phyloP scores from a whole-genome alignment of 768 basidiomycete species.

The Hygrophoropsis aurantiaca region DNA sequence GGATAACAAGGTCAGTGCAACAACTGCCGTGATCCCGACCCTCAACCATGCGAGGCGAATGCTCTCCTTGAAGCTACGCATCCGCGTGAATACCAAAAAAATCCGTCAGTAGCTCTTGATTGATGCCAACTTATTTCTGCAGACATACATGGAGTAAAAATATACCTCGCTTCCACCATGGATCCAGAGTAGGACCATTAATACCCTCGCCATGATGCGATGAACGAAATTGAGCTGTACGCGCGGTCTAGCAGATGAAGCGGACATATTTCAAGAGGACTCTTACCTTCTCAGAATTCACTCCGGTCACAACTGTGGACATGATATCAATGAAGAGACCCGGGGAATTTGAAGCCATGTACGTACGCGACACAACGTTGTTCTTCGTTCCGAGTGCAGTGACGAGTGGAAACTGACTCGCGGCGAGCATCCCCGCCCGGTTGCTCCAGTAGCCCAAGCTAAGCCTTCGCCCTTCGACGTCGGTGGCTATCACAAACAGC shows the following conservation, averaged over 20 bases:
- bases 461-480: not conserved
- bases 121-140: not conserved
- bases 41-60: conserved; percentile 21
- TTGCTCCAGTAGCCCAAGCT: conserved; percentile 24
- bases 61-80: not conserved
- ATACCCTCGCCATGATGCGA: conserved; percentile 47
- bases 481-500: conserved; percentile 3
- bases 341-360: not conserved
- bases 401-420: conserved; percentile 41
- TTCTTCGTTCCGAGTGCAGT: conserved; percentile 50
- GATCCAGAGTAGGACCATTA: conserved; percentile 47
- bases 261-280: not conserved
- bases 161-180: conserved; percentile 36
- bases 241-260: not conserved
- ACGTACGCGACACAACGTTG: conserved; percentile 41
- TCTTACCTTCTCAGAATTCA: conserved; percentile 26
- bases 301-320: conserved; percentile 23
- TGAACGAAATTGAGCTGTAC: conserved; percentile 42
- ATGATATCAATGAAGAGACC: not conserved
- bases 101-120: too few species aligned
- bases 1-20: conserved; percentile 41
- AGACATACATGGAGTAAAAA: conserved; percentile 2
- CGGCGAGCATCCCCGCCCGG: conserved; percentile 31
- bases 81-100: not conserved
- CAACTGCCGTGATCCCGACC: conserved; percentile 35